These are phyloP conservation scores for Fusarium goolgardi DNA, from an alignment of 2,329 filamentous ascomycete species.

Conservation along the genomic window DNA sequence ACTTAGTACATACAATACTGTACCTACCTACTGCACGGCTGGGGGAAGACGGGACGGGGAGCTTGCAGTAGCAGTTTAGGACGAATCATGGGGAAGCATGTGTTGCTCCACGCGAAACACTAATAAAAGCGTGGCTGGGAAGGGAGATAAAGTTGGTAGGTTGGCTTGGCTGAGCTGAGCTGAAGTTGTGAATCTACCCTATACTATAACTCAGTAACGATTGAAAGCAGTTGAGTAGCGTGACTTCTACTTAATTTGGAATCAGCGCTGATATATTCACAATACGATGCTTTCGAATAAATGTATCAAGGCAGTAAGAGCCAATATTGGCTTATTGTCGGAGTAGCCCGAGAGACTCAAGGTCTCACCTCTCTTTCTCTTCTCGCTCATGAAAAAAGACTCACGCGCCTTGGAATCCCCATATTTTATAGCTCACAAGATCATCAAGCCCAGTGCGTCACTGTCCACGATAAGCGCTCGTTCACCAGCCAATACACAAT, in stretches of 20 bases:
- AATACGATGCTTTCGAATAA: not conserved
- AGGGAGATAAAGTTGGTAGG: not conserved
- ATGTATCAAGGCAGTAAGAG: not conserved
- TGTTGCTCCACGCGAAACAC: constrained; percentile 42
- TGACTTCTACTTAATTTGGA: not conserved
- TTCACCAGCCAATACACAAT: constrained; percentile 40
- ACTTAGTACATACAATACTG: too few relatives aligned
- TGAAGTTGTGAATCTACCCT: constrained; percentile 4
- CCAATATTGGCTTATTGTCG: constrained; percentile 10
- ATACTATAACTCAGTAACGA: not conserved
- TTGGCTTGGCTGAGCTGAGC: not conserved
- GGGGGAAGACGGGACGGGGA: constrained; percentile 8
- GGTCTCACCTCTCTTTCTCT: not conserved
- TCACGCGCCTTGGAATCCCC: constrained; percentile 37
- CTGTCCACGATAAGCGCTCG: constrained; percentile 40
- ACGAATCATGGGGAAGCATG: constrained; percentile 41
- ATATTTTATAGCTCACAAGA: constrained; percentile 47
- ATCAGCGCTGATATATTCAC: not conserved
- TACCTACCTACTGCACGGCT: not conserved
- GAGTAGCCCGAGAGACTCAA: not conserved
- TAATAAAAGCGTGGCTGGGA: constrained; percentile 26
- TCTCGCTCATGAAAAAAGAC: constrained; percentile 4
- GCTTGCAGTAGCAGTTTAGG: constrained; percentile 7
- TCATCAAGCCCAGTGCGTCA: constrained; percentile 42
- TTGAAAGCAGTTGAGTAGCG: not conserved